A percentile compares a stretch with the other conserved stretches of the same genome.
phyloP scores from a whole-genome alignment of 106 monocot genomes.

The Chionographis japonica region DNA sequence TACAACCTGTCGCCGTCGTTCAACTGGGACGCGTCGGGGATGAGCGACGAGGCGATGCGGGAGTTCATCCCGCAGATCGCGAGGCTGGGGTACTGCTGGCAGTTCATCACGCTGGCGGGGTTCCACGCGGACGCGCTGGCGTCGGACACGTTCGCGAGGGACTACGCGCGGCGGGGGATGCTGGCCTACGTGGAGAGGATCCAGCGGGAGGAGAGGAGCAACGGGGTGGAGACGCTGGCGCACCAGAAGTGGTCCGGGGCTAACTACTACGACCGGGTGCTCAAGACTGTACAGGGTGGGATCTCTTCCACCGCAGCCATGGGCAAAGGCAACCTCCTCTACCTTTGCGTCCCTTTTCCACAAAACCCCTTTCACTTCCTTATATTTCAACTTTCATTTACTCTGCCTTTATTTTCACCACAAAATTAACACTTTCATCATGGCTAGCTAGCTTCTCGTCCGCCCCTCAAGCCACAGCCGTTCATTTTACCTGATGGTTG shows the following conservation, averaged over 20 bases:
- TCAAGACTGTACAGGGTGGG: slow-evolving; percentile 93
- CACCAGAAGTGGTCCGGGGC: slow-evolving; percentile 99
- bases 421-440: too few species aligned
- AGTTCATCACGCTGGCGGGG: slow-evolving; percentile 92
- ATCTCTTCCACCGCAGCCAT: slow-evolving; percentile 95
- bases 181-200: slow-evolving; percentile 95
- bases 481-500: too few species aligned
- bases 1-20: slow-evolving; percentile 98
- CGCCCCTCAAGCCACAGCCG: too few species aligned
- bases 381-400: neutral
- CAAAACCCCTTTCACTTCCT: neutral
- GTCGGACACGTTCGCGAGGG: slow-evolving; percentile 68
- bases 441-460: too few species aligned
- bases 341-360: neutral
- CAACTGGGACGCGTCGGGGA: slow-evolving; percentile 96
- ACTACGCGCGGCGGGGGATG: slow-evolving; percentile 74
- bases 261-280: slow-evolving; percentile 75
- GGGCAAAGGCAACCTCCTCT: slow-evolving; percentile 62
- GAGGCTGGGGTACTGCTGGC: slow-evolving; percentile 81
- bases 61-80: slow-evolving; percentile 85
- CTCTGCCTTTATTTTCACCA: too few species aligned
- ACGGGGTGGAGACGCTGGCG: slow-evolving; percentile 81
- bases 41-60: slow-evolving; percentile 69
- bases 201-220: slow-evolving; percentile 84
- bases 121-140: slow-evolving; percentile 89